Base-by-base conservation (phyloP, 2,329 filamentous ascomycete species). In the Pyrenophora graminea region DNA sequence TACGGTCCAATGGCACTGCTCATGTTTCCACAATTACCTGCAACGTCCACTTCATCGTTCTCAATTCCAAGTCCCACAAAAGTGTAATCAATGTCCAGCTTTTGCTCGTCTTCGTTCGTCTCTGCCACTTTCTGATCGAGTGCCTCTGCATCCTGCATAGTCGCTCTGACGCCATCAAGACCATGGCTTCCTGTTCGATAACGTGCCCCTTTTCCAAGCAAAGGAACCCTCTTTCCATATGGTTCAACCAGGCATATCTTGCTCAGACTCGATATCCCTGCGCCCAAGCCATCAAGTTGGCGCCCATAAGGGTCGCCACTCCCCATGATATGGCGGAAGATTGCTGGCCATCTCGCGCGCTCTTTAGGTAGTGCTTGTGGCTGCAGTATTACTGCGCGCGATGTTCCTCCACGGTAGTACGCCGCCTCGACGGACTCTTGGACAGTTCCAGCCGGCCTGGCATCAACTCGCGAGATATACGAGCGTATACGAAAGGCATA, bases 1-100 rank as follows among this genome's bases (percentile, higher is more conserved):
- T 83, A 86, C 0, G 88, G 87, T 0, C 87, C 88, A 39, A 64
- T 56, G 0, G 88, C 87, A 0, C 87, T 88, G 42, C 90, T 83
- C 85, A 91, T 87, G 67, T 90, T 90, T n/a, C 88, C 88, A 66
- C 87, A 90, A 61, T 90, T 91, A 19, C 86, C 84, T 0, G 85
- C 83, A 62, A 83, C 80, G 62, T 90, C 87, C 2, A 91, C 78
- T 27, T 76, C 72, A 4, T 76, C 75, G 59, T 86, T 79, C 45
- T 81, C 80, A 46, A 90, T 81, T 2, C 87, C 87, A 6, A 90
- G 76, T 33, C 86, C 84, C 1, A 87, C 82, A 66, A 91, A 91
- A 0, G 87, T 91, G 64, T 87, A 90, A 52, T 89, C 84, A 10
- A 90, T 77, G 56, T 89, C 82, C 10, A 59, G 23, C 18, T 52